Base-by-base conservation (phyloP, 306 rosid species). In the Pyrus betulifolia region DNA sequence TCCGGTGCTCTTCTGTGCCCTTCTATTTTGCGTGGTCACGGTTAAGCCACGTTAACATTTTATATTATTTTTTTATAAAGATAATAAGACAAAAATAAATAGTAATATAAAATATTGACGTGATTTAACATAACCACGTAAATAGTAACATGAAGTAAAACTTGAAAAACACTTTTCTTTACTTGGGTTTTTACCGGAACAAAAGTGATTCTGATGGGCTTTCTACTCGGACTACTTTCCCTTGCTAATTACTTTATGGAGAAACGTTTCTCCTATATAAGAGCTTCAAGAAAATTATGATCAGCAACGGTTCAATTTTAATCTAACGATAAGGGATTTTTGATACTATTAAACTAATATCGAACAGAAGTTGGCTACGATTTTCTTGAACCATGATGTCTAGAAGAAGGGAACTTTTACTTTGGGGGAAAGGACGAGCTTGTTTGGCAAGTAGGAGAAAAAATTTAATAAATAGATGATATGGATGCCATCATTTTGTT, bases 401-500 rank as follows among this genome's bases (percentile, higher is more conserved):
- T 9, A 40, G 0, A 1, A 10, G 45, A 40, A 40, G 3, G 11
- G 1, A 10, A 40, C 45, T 18, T 67, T 25, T 19, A 61, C 58
- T 45, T 67, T 45, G 27, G 69, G 63, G 51, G 18, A 60, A 49
- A 52, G 69, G 38, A 72, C 19, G 15, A 23, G 14, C 57, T 35
- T 23, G 52, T 51, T 21, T 21, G 54, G 61, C 65, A 65, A 65
- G 44, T 14, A 51, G 72, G 72, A 58, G 22, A 27, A 64, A 1
- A 23, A 11, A 67, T 4, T 22, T 9, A 14, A 18, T 15, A 19
- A 15, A 76, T 60, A 35, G 60, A 46, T 17, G 21, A 62, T 6
- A 35, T 35, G 27, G 15, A 23, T 12, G 22, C 23, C 67, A 69
- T 69, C 67, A 75, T 70, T 60, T 40, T 75, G 76, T 76, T 76